A percentile compares a stretch with the other conserved stretches of the same genome.
These are phyloP conservation scores for Solanum hybrid DNA, from an alignment of 305 asterid species.

Conservation along the genomic window DNA sequence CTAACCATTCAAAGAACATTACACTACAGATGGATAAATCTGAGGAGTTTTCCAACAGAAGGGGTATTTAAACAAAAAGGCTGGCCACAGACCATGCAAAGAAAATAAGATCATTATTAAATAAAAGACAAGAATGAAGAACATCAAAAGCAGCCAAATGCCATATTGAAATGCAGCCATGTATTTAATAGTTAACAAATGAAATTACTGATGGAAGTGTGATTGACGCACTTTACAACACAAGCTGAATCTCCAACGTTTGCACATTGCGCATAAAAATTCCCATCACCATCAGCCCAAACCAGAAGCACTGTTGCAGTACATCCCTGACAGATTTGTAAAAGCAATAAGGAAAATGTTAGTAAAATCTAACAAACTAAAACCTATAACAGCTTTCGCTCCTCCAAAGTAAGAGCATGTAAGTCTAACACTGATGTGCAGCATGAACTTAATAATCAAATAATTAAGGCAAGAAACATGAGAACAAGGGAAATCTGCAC, in stretches of 20 bases:
- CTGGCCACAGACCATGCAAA: neutral
- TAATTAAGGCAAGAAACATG: neutral
- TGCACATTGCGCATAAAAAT: slow-evolving; percentile 83
- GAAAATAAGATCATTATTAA: neutral
- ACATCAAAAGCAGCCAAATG: neutral
- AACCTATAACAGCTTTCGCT: neutral
- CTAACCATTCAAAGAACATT: neutral
- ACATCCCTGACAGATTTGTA: slow-evolving; percentile 72
- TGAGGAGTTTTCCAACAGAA: neutral
- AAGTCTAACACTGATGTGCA: neutral
- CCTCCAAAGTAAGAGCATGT: neutral
- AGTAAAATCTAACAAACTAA: neutral
- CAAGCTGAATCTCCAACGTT: slow-evolving; percentile 99
- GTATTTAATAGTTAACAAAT: neutral
- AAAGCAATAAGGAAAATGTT: slow-evolving; percentile 11
- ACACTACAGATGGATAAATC: neutral
- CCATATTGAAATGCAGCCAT: neutral
- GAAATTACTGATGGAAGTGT: slow-evolving; percentile 10
- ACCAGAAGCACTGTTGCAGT: slow-evolving; percentile 91
- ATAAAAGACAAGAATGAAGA: neutral
- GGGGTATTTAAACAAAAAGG: neutral
- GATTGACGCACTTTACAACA: slow-evolving; percentile 57
- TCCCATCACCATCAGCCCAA: slow-evolving; percentile 63
- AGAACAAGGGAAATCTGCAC: neutral
- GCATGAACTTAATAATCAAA: neutral